Evolutionary conservation across 2,329 filamentous ascomycete species (phyloP), one percentile per base, ranked within the genome.

Genomic region (Fusarium virguliforme): DNA sequence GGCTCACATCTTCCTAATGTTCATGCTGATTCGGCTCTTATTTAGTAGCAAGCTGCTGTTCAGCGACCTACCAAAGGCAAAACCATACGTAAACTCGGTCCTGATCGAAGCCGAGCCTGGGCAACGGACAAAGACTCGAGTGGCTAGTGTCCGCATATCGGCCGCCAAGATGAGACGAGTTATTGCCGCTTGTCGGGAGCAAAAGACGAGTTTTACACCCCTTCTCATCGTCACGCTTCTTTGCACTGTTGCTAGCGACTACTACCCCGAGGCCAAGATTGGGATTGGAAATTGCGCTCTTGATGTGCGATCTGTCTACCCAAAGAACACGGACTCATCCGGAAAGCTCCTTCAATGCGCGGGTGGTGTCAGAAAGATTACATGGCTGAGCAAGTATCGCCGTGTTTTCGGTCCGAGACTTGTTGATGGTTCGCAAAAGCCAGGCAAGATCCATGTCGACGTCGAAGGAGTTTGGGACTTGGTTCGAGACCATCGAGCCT

Each of bases 121-220:
- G 6, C 32, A 70, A 3, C 62, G 66, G 18, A 73, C 71, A 1
- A 37, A 43, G 13, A 66, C 72, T 0, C 43, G 66, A 1, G 35
- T 73, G 6, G 24, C 57, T 0, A 48, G 64, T 2, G n/a, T 55
- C 9, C 65, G 72, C 4, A 73, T 74, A 6, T 9, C 70, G 3
- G 50, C 65, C 3, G 8, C 46, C 8, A 41, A 40, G 18, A 74
- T 73, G 69, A 40, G 43, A 0, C 28, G 18, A 1, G 68, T 74
- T 1, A 30, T 74, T 10, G 18, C 37, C 0, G 72, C 72, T 2
- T 77, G 75, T 26, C 75, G 74, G 4, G 57, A 56, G 12, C 37
- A 67, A 8, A 53, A 70, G 0, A 67, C 70, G 7, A 77, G 68
- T 0, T 75, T 77, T 12, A 77, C 75, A 1, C 73, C 75, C 1